Evolutionary conservation across 225 moss, liverwort and hornwort species (phyloP).

Genomic region (Pseudisothecium myosuroides): DNA sequence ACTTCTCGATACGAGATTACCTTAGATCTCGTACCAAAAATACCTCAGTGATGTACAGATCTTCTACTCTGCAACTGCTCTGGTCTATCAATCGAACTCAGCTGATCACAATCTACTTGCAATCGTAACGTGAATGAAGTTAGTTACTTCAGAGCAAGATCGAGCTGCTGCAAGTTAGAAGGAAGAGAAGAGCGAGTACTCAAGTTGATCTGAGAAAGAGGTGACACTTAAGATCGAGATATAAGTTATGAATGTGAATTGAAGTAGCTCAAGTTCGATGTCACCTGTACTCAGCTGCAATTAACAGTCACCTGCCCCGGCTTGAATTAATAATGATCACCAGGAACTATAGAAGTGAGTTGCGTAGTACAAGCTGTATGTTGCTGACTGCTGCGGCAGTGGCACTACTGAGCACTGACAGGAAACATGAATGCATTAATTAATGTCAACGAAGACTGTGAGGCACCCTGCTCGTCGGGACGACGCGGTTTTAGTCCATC

Average conservation of each 20-base stretch:
- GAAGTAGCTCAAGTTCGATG: neutral
- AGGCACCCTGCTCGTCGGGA: neutral
- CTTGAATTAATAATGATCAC: neutral
- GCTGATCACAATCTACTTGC: neutral
- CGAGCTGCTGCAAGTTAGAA: neutral
- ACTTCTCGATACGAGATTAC: neutral
- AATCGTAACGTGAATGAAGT: neutral
- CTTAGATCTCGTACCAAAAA: neutral
- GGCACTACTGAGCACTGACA: neutral
- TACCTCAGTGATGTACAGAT: neutral
- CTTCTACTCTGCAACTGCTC: neutral
- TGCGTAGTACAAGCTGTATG: neutral
- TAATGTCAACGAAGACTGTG: neutral
- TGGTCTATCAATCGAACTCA: neutral
- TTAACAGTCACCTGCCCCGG: neutral
- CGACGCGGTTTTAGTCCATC: neutral
- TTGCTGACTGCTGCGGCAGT: neutral
- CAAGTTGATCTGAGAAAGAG: neutral
- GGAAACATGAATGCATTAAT: neutral
- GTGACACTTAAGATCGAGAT: neutral
- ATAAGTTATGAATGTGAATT: neutral
- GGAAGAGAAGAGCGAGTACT: no score
- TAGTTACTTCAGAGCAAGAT: neutral
- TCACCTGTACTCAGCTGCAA: neutral
- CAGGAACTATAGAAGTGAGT: neutral